phyloP scores from a whole-genome alignment of 139 green algal genomes.

The Dunaliella primolecta region DNA sequence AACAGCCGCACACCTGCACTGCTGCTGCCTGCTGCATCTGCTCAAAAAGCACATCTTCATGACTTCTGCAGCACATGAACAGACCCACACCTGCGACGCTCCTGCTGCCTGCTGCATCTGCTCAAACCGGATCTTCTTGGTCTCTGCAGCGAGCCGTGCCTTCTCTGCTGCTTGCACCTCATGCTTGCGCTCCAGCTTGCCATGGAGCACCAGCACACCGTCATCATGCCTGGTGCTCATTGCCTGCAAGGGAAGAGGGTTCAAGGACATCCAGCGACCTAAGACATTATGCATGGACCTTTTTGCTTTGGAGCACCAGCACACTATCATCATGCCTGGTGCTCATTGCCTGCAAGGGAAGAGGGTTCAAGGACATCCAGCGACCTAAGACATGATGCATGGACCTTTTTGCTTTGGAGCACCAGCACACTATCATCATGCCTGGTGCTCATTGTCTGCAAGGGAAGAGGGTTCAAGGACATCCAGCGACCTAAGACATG shows the following conservation, averaged over 20 bases:
- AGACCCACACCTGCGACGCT: not conserved
- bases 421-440: constrained; percentile 39
- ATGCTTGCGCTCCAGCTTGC: constrained; percentile 47
- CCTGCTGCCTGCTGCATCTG: constrained; percentile 56
- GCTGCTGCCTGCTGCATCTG: too few species aligned
- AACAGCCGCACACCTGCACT: too few species aligned
- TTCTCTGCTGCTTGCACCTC: constrained; percentile 40
- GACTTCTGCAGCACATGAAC: too few species aligned
- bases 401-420: constrained; percentile 43
- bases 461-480: too few species aligned
- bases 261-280: too few species aligned
- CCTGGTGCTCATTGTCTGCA: not conserved
- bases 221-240: constrained; percentile 22
- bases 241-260: not conserved
- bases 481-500: too few species aligned
- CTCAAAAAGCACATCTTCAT: too few species aligned
- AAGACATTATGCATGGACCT: too few species aligned
- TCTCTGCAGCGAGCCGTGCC: constrained; percentile 45
- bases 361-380: too few species aligned
- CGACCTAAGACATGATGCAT: too few species aligned
- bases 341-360: too few species aligned
- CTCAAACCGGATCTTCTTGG: constrained; percentile 51
- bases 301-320: constrained; percentile 42
- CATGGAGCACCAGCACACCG: constrained; percentile 40
- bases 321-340: constrained; percentile 31